These are phyloP conservation scores for Rubroshorea leprosula DNA, from an alignment of 345 rosid species.

Conservation along the genomic window DNA sequence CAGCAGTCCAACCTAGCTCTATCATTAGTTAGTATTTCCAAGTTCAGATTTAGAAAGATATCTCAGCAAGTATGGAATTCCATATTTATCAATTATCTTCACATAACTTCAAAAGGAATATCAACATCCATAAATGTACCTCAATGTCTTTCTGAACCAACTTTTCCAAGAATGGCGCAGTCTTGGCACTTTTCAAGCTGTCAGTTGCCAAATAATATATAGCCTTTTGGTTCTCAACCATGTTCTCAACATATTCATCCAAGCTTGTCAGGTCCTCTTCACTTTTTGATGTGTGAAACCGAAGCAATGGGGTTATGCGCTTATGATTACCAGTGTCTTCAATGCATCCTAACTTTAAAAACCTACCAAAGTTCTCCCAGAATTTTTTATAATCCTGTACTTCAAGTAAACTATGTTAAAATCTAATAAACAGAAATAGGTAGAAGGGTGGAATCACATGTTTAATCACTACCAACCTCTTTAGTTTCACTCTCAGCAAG, in stretches of 20 bases:
- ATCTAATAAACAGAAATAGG: constrained; percentile 1
- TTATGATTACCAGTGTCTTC: constrained; percentile 98
- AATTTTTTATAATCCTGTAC: constrained; percentile 90
- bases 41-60: no score
- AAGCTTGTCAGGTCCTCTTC: constrained; percentile 77
- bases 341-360: constrained; percentile 83
- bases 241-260: constrained; percentile 87
- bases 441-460: no score
- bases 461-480: constrained; percentile 53
- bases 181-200: constrained; percentile 91
- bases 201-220: constrained; percentile 90
- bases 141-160: constrained; percentile 83
- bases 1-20: no score
- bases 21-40: no score
- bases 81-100: no score
- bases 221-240: constrained; percentile 93
- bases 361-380: constrained; percentile 97
- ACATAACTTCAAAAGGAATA: no score
- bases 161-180: constrained; percentile 95
- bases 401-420: constrained; percentile 10
- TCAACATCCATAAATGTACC: constrained; percentile 48
- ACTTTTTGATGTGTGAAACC: constrained; percentile 78
- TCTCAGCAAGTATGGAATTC: no score
- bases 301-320: constrained; percentile 76
- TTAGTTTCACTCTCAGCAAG: constrained; percentile 74